Conservation (phyloP, 2,329 filamentous ascomycete genomes). For the Fusarium cyanostomum region DNA sequence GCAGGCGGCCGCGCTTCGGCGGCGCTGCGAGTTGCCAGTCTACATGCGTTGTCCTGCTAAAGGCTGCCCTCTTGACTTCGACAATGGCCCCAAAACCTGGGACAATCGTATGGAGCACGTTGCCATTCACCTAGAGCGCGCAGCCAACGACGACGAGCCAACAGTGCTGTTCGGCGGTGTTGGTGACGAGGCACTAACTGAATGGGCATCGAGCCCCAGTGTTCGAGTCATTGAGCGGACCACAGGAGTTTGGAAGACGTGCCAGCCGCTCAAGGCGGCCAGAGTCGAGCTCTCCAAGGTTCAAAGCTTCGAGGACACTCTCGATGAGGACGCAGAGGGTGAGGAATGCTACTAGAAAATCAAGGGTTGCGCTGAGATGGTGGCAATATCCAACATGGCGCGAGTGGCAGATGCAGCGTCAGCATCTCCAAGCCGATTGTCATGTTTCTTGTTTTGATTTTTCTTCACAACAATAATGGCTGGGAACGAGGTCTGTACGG, state of each 20-base stretch:
- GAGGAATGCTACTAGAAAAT: slow-evolving; percentile 33
- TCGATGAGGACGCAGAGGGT: slow-evolving; percentile 44
- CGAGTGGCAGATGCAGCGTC: neutral
- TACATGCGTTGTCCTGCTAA: slow-evolving; percentile 68
- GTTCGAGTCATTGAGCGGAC: slow-evolving; percentile 51
- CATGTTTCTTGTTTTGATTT: neutral
- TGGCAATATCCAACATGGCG: neutral
- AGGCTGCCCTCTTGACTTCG: slow-evolving; percentile 69
- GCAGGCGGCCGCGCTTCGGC: slow-evolving; percentile 66
- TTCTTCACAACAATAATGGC: neutral
- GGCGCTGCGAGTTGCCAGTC: slow-evolving; percentile 69
- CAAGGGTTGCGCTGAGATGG: neutral
- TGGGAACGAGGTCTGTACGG: neutral
- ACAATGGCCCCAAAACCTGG: slow-evolving; percentile 72
- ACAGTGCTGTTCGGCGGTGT: slow-evolving; percentile 52
- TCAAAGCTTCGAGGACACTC: slow-evolving; percentile 1
- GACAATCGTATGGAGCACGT: slow-evolving; percentile 89
- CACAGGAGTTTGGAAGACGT: slow-evolving; percentile 47
- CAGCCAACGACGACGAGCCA: slow-evolving; percentile 42
- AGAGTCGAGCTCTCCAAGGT: slow-evolving; percentile 22
- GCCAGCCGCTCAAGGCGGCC: slow-evolving; percentile 43
- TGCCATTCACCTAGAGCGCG: slow-evolving; percentile 76
- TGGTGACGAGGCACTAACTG: slow-evolving; percentile 50
- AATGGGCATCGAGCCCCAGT: slow-evolving; percentile 51
- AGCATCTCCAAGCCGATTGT: neutral